Percentiles rank a stretch among this genome's conserved stretches.
Evolutionary conservation across 2,329 filamentous ascomycete species (phyloP).

Genomic region (Fragosphaeria purpurea): DNA sequence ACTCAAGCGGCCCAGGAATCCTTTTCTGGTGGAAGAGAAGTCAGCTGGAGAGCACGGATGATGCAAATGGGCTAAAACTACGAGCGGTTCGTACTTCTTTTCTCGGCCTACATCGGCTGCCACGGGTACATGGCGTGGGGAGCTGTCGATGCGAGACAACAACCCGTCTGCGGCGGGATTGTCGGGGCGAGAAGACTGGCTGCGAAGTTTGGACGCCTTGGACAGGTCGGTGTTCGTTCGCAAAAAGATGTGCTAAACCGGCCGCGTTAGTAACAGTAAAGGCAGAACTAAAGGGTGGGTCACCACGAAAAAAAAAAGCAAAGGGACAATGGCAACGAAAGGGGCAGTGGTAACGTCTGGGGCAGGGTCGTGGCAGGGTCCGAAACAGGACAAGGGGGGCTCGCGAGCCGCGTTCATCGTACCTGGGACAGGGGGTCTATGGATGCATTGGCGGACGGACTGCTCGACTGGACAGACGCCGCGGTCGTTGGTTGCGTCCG

Average conservation of each 20-base stretch:
- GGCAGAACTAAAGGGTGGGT: neutral
- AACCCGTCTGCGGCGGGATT: constrained; percentile 26
- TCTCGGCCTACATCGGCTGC: constrained; percentile 40
- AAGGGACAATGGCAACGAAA: neutral
- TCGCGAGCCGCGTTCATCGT: neutral
- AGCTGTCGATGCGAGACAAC: constrained; percentile 24
- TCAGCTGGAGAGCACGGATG: neutral
- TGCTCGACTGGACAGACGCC: constrained; percentile 6
- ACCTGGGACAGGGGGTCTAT: constrained; percentile 23
- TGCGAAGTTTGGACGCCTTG: constrained; percentile 45
- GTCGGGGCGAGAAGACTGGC: constrained; percentile 36
- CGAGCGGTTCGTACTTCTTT: constrained; percentile 46
- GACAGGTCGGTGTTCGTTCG: constrained; percentile 56
- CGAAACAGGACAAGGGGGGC: too few relatives aligned
- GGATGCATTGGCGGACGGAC: constrained; percentile 8
- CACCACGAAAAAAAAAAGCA: neutral
- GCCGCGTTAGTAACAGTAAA: too few relatives aligned
- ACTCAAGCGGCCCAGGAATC: constrained; percentile 72
- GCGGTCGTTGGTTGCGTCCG: constrained; percentile 3
- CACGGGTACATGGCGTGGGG: constrained; percentile 23
- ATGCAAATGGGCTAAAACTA: neutral
- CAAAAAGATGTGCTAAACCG: constrained; percentile 48
- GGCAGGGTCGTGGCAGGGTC: too few relatives aligned
- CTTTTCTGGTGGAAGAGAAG: constrained; percentile 51
- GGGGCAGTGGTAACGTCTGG: neutral